Evolutionary conservation across 257 asterid species (phyloP), one percentile per base, ranked within the genome.

Genomic region (Agastache rugosa): DNA sequence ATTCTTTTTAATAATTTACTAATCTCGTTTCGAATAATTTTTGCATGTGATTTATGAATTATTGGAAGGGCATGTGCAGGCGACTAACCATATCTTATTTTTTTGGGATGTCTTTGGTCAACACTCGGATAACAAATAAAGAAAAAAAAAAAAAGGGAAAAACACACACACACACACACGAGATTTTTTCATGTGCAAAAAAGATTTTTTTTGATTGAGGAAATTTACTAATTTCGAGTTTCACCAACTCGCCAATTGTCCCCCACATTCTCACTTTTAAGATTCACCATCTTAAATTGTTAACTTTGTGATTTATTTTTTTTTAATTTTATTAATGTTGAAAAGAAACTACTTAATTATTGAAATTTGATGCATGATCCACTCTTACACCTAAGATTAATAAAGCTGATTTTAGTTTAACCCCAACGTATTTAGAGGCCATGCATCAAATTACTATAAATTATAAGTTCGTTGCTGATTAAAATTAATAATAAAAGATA

Each of bases 41-140:
- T 53, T 60, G 81, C 83, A 81, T 78, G 85, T 77, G 78, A 74
- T 58, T 55, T 74, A 66, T 77, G 73, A 78, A 74, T 81, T 50
- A 74, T 78, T 72, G 56, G 77, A 72, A 56, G 34, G 58, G 77
- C 87, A 80, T 77, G 83, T 80, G 83, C 63, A 76, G 50, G 80
- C 69, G 47, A 77, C 48, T 63, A 63, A 73, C 44, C 71, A 47
- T 16, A 16, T 42, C 9, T 11, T 25, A 22, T 22, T n/a, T 16
- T 8, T 34, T 10, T 25, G 42, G 66, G 66, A 29, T 60, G 20
- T 59, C 41, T 15, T 31, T n/a, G 67, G 47, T 61, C 67, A 61
- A 61, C 67, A 62, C 67, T n/a, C 15, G n/a, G 8, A 31, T 61
- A 29, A 23, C 39, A 58, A 60, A 0, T 31, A 5, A 60, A 60